Base-by-base conservation (phyloP, 192 early-diverging fungal species). In the Chytriomyces hyalinus region DNA sequence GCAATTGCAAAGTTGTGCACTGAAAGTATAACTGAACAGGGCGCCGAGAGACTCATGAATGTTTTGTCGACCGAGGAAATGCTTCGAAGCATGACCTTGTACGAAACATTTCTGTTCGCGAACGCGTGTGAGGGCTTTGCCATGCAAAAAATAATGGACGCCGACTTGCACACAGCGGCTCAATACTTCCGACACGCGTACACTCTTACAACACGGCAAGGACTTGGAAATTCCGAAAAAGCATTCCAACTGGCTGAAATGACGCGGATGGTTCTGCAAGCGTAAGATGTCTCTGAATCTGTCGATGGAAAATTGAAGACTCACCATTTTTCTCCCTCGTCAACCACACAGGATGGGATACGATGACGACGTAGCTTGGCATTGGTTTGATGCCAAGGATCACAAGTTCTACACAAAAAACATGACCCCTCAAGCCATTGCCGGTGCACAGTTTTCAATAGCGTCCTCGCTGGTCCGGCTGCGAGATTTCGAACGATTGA, bases 311-410 rank as follows among this genome's bases (percentile, higher is more conserved):
- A 15, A 59, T 59, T 15, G 13, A 6, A 28, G 5, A 20, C 11
- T 4, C 2, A 28, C 4, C 62, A 36, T 28, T 11, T 26, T 3
- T 28, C 2, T 10, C 36, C 24, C 20, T 64, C 24, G 62, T 9
- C 20, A 59, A 36, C 36, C 36, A 36, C 36, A 5, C 13, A 64
- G 62, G 20, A 10, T 64, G 20, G 66, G 66, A 47, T 43, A 67
- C 47, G 66, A 67, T 46, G 66, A 67, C 6, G 66, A 67, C 36
- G 47, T 67, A 6, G 11, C 47, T 26, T 11, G 22, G 10, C 8
- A 67, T 46, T 67, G 66, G 66, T 67, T 67, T 22, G 66, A 67
- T 48, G 11, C 17, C 8, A 44, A 44, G 5, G 66, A 67, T 47
- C 7, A 15, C 43, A 43, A 48, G n/a, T 48, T 46, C 66, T 67